These are phyloP conservation scores for Agrocybe pediades DNA, from an alignment of 768 basidiomycete species.

Conservation along the genomic window DNA sequence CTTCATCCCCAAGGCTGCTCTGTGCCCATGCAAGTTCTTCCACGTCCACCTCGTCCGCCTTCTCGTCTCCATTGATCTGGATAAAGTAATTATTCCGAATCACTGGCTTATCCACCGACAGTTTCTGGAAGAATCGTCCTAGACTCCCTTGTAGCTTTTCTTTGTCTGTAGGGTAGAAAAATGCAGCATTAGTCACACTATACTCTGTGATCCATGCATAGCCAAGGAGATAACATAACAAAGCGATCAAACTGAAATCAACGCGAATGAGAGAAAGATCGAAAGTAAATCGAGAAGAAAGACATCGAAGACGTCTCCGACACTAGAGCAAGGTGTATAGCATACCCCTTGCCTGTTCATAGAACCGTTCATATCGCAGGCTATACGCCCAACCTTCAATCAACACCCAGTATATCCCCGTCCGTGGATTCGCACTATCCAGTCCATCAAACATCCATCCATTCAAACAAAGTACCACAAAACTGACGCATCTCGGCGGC, in stretches of 20 bases:
- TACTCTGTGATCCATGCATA: neutral
- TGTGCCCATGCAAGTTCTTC: conserved; percentile 69
- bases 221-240: neutral
- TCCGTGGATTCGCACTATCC: too few species aligned
- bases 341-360: too few species aligned
- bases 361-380: too few species aligned
- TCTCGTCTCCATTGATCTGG: conserved; percentile 25
- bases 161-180: conserved; percentile 39
- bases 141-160: conserved; percentile 65
- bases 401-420: too few species aligned
- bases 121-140: conserved; percentile 69
- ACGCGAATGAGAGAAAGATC: neutral
- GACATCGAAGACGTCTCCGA: neutral
- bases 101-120: conserved; percentile 70
- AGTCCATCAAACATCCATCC: neutral
- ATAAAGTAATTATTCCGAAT: conserved; percentile 68
- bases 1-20: conserved; percentile 58
- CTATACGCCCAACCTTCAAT: too few species aligned
- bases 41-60: conserved; percentile 37
- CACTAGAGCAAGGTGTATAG: too few species aligned
- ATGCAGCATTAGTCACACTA: neutral
- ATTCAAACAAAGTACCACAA: neutral
- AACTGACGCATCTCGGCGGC: conserved; percentile 3
- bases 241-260: too few species aligned
- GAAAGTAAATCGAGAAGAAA: neutral